phyloP scores from a whole-genome alignment of 768 basidiomycete genomes.

The Dentipellis sp. region DNA sequence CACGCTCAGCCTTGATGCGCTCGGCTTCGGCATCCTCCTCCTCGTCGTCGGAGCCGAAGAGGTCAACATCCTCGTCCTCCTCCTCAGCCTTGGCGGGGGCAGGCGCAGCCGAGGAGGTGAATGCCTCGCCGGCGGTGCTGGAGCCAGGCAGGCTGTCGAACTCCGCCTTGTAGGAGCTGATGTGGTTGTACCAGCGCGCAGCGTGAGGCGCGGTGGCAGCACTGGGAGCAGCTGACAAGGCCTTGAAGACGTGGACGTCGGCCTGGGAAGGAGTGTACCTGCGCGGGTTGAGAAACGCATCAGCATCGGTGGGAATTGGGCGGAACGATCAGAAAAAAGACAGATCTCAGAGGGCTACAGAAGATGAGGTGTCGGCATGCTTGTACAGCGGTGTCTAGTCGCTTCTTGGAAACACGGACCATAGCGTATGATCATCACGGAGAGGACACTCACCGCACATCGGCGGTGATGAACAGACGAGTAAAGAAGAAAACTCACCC shows the following conservation, averaged over 20 bases:
- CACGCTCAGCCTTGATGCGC: slow-evolving; percentile 73
- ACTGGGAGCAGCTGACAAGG: slow-evolving; percentile 58
- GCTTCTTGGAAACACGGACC: slow-evolving; percentile 97
- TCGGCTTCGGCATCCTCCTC: slow-evolving; percentile 43
- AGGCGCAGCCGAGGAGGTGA: slow-evolving; percentile 43
- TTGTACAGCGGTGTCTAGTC: slow-evolving; percentile 83
- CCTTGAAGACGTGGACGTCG: slow-evolving; percentile 87
- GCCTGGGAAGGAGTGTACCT: slow-evolving; percentile 92
- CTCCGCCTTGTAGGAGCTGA: slow-evolving; percentile 77
- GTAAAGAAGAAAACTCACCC: slow-evolving; percentile 50
- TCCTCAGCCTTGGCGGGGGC: slow-evolving; percentile 23
- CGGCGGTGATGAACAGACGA: neutral
- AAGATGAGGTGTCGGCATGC: slow-evolving; percentile 58
- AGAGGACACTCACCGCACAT: slow-evolving; percentile 9
- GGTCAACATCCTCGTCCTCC: slow-evolving; percentile 45
- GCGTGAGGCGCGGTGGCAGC: slow-evolving; percentile 61
- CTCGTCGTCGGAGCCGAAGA: slow-evolving; percentile 63
- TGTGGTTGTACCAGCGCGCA: slow-evolving; percentile 91
- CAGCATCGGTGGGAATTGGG: neutral
- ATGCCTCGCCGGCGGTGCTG: slow-evolving; percentile 70
- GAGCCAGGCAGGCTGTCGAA: slow-evolving; percentile 75
- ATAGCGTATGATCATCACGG: slow-evolving; percentile 72
- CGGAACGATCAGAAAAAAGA: neutral
- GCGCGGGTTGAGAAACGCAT: slow-evolving; percentile 10
- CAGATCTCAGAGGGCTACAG: slow-evolving; percentile 65